Conservation (phyloP, 1,139 yeast genomes). For the Blastobotrys proliferans region DNA sequence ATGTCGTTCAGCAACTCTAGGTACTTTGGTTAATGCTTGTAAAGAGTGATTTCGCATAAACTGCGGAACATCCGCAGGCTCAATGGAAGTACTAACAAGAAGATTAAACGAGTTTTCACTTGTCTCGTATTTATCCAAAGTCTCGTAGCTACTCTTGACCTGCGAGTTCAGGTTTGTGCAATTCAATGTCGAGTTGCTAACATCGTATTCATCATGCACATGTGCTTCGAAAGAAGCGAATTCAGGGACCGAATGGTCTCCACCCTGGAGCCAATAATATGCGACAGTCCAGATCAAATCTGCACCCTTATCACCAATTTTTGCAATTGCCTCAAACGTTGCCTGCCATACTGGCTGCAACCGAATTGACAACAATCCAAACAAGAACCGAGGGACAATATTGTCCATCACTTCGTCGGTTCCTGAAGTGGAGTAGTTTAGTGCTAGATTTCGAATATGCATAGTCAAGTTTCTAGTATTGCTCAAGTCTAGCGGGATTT, state of each 20-base stretch:
- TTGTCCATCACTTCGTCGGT: conserved; percentile 38
- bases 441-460: conserved; percentile 61
- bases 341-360: conserved; percentile 88
- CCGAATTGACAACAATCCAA: conserved; percentile 70
- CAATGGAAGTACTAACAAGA: conserved; percentile 3
- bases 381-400: conserved; percentile 52
- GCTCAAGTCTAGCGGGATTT: conserved; percentile 63
- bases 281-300: conserved; percentile 56
- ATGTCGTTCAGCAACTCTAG: conserved; percentile 64
- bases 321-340: conserved; percentile 56
- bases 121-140: conserved; percentile 2
- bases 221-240: conserved; percentile 1
- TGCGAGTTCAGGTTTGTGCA: conserved; percentile 14
- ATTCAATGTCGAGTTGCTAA: conserved; percentile 1
- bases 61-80: conserved; percentile 7
- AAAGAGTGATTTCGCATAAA: conserved; percentile 14
- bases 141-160: background rate
- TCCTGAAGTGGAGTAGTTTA: conserved; percentile 38
- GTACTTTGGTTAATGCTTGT: conserved; percentile 47
- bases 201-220: background rate
- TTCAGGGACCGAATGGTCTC: background rate
- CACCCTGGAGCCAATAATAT: conserved; percentile 36
- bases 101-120: conserved; percentile 7
- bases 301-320: conserved; percentile 43
- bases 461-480: conserved; percentile 72